A percentile compares a stretch with the other conserved stretches of the same genome.
phyloP scores from a whole-genome alignment of 2,329 filamentous ascomycete species.

The Cladophialophora exuberans region DNA sequence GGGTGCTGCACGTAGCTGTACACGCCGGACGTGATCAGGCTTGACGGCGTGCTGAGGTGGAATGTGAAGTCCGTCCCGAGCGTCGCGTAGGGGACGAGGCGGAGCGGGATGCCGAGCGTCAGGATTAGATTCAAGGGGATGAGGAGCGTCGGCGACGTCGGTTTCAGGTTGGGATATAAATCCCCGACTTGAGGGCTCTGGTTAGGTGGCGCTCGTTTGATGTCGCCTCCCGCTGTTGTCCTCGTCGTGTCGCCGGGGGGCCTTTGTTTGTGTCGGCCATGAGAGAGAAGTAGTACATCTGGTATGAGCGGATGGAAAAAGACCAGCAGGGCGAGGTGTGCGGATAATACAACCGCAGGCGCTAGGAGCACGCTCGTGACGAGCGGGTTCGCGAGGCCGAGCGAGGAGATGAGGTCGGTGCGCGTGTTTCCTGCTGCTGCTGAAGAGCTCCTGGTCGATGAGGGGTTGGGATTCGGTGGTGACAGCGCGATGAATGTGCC shows the following conservation, averaged over 20 bases:
- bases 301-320: neutral
- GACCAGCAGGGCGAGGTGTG: neutral
- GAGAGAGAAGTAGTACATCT: neutral
- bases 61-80: conserved; percentile 61
- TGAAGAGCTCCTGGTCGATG: neutral
- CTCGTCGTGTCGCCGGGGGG: no score
- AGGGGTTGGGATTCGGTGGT: neutral
- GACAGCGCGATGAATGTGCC: neutral
- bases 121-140: neutral
- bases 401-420: no score
- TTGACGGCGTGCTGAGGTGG: conserved; percentile 51
- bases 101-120: conserved; percentile 28
- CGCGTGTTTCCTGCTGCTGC: neutral
- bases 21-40: conserved; percentile 51
- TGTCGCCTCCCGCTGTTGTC: no score
- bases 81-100: conserved; percentile 46
- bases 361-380: neutral
- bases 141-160: neutral
- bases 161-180: neutral
- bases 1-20: conserved; percentile 58
- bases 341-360: neutral
- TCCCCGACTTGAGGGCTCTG: no score
- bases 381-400: neutral
- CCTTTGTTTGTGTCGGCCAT: neutral
- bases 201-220: no score